Conservation (phyloP, 2,329 filamentous ascomycete genomes). For the Claviceps digitariae region DNA sequence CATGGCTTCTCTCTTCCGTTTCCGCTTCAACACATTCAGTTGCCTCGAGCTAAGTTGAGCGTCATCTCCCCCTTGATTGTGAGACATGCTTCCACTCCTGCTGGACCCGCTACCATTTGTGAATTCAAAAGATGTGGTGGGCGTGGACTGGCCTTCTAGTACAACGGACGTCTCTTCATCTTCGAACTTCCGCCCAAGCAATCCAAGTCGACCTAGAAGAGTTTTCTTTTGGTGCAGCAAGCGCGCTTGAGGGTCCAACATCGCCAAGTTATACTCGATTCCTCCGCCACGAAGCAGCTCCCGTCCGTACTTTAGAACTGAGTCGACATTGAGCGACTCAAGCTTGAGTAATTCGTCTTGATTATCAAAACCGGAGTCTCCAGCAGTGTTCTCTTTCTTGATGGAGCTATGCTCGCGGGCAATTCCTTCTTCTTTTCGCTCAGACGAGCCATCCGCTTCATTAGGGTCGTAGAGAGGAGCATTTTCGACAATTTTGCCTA, state of each 20-base stretch:
- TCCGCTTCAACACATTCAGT: conserved; percentile 86
- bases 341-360: conserved; percentile 58
- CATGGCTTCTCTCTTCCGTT: conserved; percentile 80
- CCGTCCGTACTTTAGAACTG: conserved; percentile 72
- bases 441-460: conserved; percentile 44
- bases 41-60: conserved; percentile 77
- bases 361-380: conserved; percentile 25
- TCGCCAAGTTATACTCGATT: conserved; percentile 72
- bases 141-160: conserved; percentile 30
- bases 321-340: conserved; percentile 60
- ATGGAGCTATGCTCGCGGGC: conserved; percentile 25
- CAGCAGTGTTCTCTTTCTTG: conserved; percentile 50
- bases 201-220: conserved; percentile 64
- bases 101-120: conserved; percentile 19
- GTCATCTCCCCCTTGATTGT: conserved; percentile 42
- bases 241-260: conserved; percentile 67
- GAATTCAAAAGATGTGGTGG: conserved; percentile 31
- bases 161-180: conserved; percentile 60
- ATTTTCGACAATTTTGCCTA: conserved; percentile 87
- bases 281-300: conserved; percentile 74
- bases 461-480: conserved; percentile 84
- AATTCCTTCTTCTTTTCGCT: conserved; percentile 26
- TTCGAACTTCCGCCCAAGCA: conserved; percentile 72
- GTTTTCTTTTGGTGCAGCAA: conserved; percentile 85
- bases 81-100: conserved; percentile 23